A percentile compares a stretch with the other conserved stretches of the same genome.
Evolutionary conservation across 768 basidiomycete species (phyloP).

Genomic region (Leucocoprinus leucothites): DNA sequence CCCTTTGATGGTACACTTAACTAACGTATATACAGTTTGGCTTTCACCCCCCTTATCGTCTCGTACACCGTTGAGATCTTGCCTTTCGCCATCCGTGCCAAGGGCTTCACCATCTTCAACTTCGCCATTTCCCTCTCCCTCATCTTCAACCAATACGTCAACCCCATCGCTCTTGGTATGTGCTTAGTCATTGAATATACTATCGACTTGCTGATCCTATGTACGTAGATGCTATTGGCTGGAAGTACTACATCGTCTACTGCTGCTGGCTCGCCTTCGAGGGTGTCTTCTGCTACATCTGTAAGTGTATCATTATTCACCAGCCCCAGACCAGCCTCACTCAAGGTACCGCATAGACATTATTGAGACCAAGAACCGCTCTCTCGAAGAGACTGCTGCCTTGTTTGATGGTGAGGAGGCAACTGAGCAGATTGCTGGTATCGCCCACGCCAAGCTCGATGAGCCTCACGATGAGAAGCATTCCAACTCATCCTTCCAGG

Average conservation of each 20-base stretch:
- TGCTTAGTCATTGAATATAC: background rate
- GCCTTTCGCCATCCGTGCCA: constrained; percentile 79
- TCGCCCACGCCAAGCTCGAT: constrained; percentile 22
- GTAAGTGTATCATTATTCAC: constrained; percentile 14
- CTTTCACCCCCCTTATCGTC: constrained; percentile 84
- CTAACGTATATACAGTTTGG: constrained; percentile 39
- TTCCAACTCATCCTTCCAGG: constrained; percentile 27
- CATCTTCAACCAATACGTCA: constrained; percentile 89
- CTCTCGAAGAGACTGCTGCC: constrained; percentile 80
- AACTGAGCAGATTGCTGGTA: constrained; percentile 32
- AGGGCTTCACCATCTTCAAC: constrained; percentile 82
- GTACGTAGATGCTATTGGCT: constrained; percentile 40
- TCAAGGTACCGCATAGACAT: constrained; percentile 30
- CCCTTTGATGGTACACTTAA: background rate
- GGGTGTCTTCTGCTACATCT: constrained; percentile 62
- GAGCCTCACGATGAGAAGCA: constrained; percentile 30
- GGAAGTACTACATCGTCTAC: constrained; percentile 84
- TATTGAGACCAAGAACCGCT: constrained; percentile 69
- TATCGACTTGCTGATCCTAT: background rate
- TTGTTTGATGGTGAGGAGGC: constrained; percentile 73
- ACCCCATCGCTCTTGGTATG: constrained; percentile 67
- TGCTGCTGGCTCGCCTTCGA: constrained; percentile 69
- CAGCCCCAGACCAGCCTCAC: constrained; percentile 9
- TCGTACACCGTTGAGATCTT: constrained; percentile 89
- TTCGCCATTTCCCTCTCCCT: constrained; percentile 75